These are phyloP conservation scores for Salix viminalis DNA, from an alignment of 345 rosid genomes.

Conservation along the genomic window DNA sequence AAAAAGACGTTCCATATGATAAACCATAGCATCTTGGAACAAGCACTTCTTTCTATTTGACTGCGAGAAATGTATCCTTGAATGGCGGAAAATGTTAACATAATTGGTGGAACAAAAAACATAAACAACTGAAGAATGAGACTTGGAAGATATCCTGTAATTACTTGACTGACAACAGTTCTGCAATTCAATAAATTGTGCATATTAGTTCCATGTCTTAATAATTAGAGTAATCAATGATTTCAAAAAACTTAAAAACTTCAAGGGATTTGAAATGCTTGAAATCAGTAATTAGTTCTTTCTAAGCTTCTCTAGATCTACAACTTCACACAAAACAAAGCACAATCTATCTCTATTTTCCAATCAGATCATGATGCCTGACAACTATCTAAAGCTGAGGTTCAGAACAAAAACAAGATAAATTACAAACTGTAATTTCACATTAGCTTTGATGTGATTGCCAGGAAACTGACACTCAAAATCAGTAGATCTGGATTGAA, in stretches of 20 bases:
- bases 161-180: constrained; percentile 56
- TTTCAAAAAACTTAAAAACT: not conserved
- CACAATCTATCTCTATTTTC: not conserved
- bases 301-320: not conserved
- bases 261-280: not conserved
- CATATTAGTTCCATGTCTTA: constrained; percentile 8
- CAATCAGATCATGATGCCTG: not conserved
- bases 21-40: constrained; percentile 64
- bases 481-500: not conserved
- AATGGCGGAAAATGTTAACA: constrained; percentile 69
- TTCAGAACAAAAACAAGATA: not conserved
- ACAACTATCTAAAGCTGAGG: not conserved
- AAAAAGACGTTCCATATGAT: constrained; percentile 85
- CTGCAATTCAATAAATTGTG: constrained; percentile 42
- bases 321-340: too few species aligned
- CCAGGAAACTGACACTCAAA: not conserved
- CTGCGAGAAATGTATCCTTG: constrained; percentile 74
- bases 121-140: constrained; percentile 66
- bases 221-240: not conserved
- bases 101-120: constrained; percentile 55
- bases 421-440: not conserved
- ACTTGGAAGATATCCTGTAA: constrained; percentile 94
- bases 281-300: not conserved
- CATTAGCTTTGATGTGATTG: not conserved
- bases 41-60: constrained; percentile 69